A percentile compares a stretch with the other conserved stretches of the same genome.
Conservation (phyloP, 768 basidiomycete species). For the Pilatotrama ljubarskyi region DNA sequence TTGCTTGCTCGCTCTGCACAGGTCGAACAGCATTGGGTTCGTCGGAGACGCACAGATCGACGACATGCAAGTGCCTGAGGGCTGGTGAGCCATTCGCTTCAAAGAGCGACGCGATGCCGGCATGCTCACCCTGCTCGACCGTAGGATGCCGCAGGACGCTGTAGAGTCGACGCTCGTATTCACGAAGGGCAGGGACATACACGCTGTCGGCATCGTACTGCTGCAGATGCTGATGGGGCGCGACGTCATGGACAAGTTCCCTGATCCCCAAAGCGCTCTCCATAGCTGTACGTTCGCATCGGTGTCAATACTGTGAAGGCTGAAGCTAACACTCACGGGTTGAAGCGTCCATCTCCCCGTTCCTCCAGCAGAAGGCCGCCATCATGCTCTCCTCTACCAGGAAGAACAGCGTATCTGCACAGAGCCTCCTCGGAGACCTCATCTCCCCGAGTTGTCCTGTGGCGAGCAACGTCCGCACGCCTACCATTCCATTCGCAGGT, state of each 20-base stretch:
- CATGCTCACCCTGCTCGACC: constrained; percentile 1
- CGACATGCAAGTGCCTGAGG: constrained; percentile 37
- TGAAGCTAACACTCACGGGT: neutral
- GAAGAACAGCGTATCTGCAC: constrained; percentile 57
- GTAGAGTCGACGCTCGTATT: constrained; percentile 79
- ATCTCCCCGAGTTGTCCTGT: neutral
- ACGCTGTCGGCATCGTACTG: constrained; percentile 75
- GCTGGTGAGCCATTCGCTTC: constrained; percentile 45
- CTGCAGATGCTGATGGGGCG: constrained; percentile 86
- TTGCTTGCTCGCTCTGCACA: constrained; percentile 74
- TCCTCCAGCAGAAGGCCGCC: constrained; percentile 50
- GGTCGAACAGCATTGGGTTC: constrained; percentile 75
- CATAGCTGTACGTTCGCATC: constrained; percentile 48
- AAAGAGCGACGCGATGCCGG: neutral
- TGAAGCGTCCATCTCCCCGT: constrained; percentile 53
- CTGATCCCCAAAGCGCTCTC: constrained; percentile 58
- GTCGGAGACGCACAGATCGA: constrained; percentile 30
- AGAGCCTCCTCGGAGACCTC: constrained; percentile 53
- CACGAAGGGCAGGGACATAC: constrained; percentile 78
- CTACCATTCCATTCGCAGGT: constrained; percentile 33
- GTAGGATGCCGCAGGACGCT: constrained; percentile 76
- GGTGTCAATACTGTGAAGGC: neutral
- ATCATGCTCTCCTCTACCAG: constrained; percentile 62
- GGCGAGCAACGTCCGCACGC: constrained; percentile 18
- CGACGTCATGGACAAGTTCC: constrained; percentile 55